Percentiles rank a stretch among this genome's conserved stretches.
Evolutionary conservation across 2,329 filamentous ascomycete genomes (phyloP).

Genomic region (Xylaria multiplex): DNA sequence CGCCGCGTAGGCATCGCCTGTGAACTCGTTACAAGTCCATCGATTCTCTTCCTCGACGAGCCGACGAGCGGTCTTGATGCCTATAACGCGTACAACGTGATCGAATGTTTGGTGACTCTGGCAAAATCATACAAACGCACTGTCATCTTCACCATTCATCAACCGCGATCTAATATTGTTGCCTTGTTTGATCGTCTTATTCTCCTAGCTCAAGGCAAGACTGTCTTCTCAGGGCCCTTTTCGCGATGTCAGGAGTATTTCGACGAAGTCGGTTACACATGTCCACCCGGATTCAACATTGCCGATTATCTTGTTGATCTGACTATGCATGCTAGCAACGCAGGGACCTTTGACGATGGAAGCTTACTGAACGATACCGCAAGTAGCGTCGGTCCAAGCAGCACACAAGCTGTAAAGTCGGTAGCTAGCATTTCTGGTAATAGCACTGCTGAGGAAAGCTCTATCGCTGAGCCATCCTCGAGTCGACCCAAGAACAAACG

Average conservation of each 20-base stretch:
- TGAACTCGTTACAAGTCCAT: conserved; percentile 95
- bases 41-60: conserved; percentile 96
- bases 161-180: conserved; percentile 97
- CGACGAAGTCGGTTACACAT: conserved; percentile 88
- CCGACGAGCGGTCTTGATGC: conserved; percentile 96
- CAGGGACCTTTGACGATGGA: conserved; percentile 68
- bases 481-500: conserved; percentile 75
- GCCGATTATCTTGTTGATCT: conserved; percentile 97
- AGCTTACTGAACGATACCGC: conserved; percentile 64
- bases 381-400: conserved; percentile 79
- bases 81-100: conserved; percentile 97
- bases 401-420: conserved; percentile 88
- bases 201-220: conserved; percentile 85
- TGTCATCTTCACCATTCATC: conserved; percentile 97
- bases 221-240: conserved; percentile 94
- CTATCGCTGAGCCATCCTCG: conserved; percentile 65
- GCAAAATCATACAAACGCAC: conserved; percentile 97
- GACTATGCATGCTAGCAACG: conserved; percentile 89
- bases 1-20: conserved; percentile 96
- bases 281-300: conserved; percentile 97
- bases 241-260: conserved; percentile 91
- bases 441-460: conserved; percentile 76
- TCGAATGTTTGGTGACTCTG: conserved; percentile 92
- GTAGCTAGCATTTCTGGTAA: conserved; percentile 83
- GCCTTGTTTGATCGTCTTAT: conserved; percentile 96